Evolutionary conservation across 441 rosid species (phyloP).

Genomic region (Mallotus japonicus): DNA sequence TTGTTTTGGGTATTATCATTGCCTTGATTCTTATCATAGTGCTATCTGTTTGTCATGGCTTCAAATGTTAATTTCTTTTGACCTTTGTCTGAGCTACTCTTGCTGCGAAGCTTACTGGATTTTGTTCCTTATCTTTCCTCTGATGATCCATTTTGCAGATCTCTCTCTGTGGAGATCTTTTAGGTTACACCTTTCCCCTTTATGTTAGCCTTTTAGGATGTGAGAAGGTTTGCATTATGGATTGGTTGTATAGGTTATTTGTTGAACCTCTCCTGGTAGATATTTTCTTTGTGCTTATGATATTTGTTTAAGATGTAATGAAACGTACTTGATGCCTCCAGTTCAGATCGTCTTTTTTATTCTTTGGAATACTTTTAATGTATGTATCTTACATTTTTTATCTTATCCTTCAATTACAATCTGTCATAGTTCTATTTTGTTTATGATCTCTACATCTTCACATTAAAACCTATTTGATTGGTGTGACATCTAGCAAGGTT

Average conservation of each 20-base stretch:
- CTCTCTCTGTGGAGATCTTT: conserved; percentile 7
- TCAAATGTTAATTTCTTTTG: conserved; percentile 49
- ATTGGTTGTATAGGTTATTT: conserved; percentile 41
- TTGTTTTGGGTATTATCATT: conserved; percentile 65
- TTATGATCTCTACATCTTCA: no score
- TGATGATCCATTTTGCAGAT: conserved; percentile 14
- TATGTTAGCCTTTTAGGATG: conserved; percentile 24
- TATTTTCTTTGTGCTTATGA: conserved; percentile 3
- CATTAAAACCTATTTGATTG: no score
- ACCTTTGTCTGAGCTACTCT: conserved; percentile 16
- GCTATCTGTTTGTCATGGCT: conserved; percentile 71
- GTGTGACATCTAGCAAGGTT: no score
- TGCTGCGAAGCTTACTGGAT: conserved; percentile 29
- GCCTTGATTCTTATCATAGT: conserved; percentile 75
- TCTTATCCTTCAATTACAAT: not conserved
- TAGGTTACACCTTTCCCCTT: conserved; percentile 22
- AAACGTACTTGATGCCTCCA: conserved; percentile 17
- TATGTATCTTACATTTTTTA: not conserved
- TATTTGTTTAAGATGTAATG: conserved; percentile 26
- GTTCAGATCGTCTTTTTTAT: conserved; percentile 13
- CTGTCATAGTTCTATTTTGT: not conserved
- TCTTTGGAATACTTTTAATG: not conserved
- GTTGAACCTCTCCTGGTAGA: conserved; percentile 27
- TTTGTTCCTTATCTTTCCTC: conserved; percentile 8
- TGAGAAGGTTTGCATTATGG: conserved; percentile 30